Conservation (phyloP, 225 moss, liverwort and hornwort genomes). For the Physcomitrellopsis africana region DNA sequence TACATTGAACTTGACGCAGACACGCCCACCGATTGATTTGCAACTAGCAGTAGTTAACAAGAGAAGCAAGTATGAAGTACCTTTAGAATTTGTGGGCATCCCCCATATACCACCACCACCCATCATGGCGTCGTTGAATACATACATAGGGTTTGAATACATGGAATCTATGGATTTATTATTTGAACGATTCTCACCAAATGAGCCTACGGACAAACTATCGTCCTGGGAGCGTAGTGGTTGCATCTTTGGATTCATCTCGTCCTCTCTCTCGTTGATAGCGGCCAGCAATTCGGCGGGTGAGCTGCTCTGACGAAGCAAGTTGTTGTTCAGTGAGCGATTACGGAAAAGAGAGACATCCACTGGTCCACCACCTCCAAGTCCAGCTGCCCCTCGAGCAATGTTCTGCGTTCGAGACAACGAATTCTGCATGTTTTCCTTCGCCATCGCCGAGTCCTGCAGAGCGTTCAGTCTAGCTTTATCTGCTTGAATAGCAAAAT, state of each 20-base stretch:
- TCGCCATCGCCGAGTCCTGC: slow-evolving; percentile 10
- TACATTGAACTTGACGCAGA: too few species aligned
- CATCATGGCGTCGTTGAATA: slow-evolving; percentile 29
- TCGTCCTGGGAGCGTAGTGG: slow-evolving; percentile 33
- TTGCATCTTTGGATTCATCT: slow-evolving; percentile 11
- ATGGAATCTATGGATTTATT: background rate
- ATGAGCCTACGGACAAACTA: slow-evolving; percentile 22
- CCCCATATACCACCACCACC: slow-evolving; percentile 24
- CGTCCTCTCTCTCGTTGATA: slow-evolving; percentile 35
- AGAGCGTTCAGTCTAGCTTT: slow-evolving; percentile 21
- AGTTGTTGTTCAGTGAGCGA: slow-evolving; percentile 22
- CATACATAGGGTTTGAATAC: slow-evolving; percentile 28
- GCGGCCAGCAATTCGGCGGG: slow-evolving; percentile 49
- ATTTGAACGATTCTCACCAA: slow-evolving; percentile 25
- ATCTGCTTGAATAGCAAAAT: slow-evolving; percentile 40
- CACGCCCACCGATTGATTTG: too few species aligned
- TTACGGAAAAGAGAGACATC: slow-evolving; percentile 15
- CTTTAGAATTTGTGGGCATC: slow-evolving; percentile 18
- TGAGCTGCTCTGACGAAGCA: slow-evolving; percentile 50
- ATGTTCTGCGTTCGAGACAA: slow-evolving; percentile 10
- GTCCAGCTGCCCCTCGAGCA: background rate
- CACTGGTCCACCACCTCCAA: slow-evolving; percentile 9
- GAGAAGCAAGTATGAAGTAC: background rate
- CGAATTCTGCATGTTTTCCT: slow-evolving; percentile 18
- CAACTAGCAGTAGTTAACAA: too few species aligned